Evolutionary conservation across 2,329 filamentous ascomycete species (phyloP), one percentile per base, ranked within the genome.

Genomic region (Peltaster fructicola): DNA sequence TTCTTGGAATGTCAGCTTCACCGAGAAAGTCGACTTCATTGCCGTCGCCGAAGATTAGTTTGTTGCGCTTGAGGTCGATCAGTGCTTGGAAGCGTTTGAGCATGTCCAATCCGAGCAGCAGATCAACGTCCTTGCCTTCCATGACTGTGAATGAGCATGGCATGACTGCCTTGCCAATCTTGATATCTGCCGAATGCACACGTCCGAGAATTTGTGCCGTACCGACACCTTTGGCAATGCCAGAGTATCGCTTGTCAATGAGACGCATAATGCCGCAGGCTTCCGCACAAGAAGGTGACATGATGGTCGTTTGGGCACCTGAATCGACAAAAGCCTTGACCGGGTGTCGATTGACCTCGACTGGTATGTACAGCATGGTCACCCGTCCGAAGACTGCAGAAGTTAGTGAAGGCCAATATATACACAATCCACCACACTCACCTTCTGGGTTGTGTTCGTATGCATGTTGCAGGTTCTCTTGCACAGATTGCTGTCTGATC

Each of bases 111-210:
- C 88, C 88, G 8, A 98, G 68, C 2, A 98, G 65, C 10, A 98
- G 62, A 48, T 95, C 88, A 13, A 98, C 88, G 25, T 81, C 73
- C 53, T 95, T 98, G 36, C 88, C 88, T 56, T 98, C 88, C 88
- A 98, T 98, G 45, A 98, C 88, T 3, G 88, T 98, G 51, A 98
- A 98, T 31, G 82, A 88, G 56, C 84, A 95, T 3, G 85, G 75
- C 39, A 98, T 61, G 47, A 81, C 82, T 33, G 85, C 68, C 20
- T 66, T 70, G 26, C 85, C 88, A 38, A 98, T 88, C 52, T 80
- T 85, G 52, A 98, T 90, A 51, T 85, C 81, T 7, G 88, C 88
- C 12, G 80, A 81, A 51, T 98, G 88, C 3, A 98, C 88, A 25
- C 88, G 79, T 15, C 88, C 88, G 11, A 98, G 73, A 39, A 98